Evolutionary conservation across 2,329 filamentous ascomycete species (phyloP).

Genomic region (Ophiognomonia clavigignenti-juglandacearum): DNA sequence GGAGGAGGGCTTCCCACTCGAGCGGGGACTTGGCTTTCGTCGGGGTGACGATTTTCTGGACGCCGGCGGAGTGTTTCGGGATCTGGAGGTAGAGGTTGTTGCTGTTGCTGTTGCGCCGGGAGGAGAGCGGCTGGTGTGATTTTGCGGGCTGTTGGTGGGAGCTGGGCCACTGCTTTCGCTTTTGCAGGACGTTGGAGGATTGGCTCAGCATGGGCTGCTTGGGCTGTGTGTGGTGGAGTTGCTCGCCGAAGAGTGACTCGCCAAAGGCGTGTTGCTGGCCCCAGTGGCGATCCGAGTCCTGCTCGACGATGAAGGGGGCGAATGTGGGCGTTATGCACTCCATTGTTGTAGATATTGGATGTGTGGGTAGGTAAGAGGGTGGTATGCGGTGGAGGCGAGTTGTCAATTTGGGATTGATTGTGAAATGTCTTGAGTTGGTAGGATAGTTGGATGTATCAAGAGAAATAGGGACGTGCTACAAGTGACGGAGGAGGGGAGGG

Average conservation of each 20-base stretch:
- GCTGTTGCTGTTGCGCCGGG: no score
- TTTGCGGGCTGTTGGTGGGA: no score
- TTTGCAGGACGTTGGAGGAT: no score
- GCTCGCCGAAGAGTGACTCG: conserved; percentile 8
- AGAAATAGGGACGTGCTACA: no score
- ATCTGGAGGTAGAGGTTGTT: no score
- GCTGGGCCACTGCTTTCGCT: no score
- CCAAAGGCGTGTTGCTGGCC: conserved; percentile 10
- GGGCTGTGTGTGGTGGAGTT: conserved; percentile 1
- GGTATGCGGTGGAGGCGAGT: background rate
- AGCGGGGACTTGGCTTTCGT: background rate
- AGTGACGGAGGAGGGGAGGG: no score
- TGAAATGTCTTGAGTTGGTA: no score
- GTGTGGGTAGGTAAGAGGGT: background rate
- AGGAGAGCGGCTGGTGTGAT: no score
- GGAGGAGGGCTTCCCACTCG: background rate
- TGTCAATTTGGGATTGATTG: no score
- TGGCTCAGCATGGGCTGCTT: background rate
- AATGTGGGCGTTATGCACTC: conserved; percentile 11
- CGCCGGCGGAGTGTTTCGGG: background rate
- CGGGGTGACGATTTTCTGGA: background rate
- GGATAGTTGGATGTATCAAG: no score
- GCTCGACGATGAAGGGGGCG: conserved; percentile 10
- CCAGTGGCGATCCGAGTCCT: conserved; percentile 12
- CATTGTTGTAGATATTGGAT: conserved; percentile 2